Base-by-base conservation (phyloP, 2,329 filamentous ascomycete genomes). In the Macroventuria anomochaeta region DNA sequence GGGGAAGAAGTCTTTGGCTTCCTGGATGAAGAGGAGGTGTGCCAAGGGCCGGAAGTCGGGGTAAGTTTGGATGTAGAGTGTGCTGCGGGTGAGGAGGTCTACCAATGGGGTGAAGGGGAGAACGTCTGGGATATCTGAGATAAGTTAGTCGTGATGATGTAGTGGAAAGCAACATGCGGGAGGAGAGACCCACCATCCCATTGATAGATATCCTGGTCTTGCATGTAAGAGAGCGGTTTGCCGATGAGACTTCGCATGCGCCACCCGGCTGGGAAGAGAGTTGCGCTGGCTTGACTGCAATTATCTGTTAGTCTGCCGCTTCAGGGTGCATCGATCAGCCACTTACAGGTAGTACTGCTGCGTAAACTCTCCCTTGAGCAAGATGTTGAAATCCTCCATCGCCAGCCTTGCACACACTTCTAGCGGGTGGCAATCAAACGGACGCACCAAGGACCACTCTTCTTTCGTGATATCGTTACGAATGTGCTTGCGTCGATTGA, bases 191-290 rank as follows among this genome's bases (percentile, higher is more conserved):
- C 78, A 64, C 79, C 73, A 33, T 81, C 75, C 81, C 81, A 83
- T 11, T 77, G 64, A 1, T 79, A 77, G 3, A 83, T 78, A 1
- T 77, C 76, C 3, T 67, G 69, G 50, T 82, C 79, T 2, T 59
- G 26, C 46, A 83, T 72, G 34, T 74, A 72, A 15, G 77, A 75
- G 53, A 83, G 76, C 2, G 77, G 77, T 61, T 74, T 79, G 20
- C 80, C 81, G 37, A 83, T 80, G 21, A 80, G 75, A 37, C 78
- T 71, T 32, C 76, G 66, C 11, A 83, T 73, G 18, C 76, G 76
- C 80, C 80, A 83, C 7, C 81, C 81, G 0, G 80, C 77, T 1
- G 81, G 81, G 57, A 83, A 83, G 5, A 83, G 69, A 12, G 79
- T 83, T 5, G 81, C 81, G 38, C 79, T 80, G 20, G 81, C 81